Evolutionary conservation across 2,329 filamentous ascomycete species (phyloP).

Genomic region (Ophiocordyceps robertsii): DNA sequence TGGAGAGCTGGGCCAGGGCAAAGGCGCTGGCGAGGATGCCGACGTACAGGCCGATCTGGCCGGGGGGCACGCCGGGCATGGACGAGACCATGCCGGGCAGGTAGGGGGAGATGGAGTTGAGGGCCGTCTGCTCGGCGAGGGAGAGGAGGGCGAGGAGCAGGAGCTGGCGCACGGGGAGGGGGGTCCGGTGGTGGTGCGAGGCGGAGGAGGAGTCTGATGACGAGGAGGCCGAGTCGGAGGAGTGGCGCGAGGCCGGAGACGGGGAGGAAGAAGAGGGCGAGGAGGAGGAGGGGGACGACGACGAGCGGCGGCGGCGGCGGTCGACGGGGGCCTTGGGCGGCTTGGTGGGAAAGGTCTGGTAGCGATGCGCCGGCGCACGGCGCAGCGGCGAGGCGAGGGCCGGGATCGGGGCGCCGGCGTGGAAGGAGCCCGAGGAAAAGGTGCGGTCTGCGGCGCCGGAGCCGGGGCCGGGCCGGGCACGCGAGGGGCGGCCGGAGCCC

Average conservation of each 20-base stretch:
- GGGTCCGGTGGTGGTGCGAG: constrained; percentile 36
- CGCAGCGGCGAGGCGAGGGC: constrained; percentile 17
- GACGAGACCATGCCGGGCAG: constrained; percentile 81
- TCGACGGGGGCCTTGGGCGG: constrained; percentile 54
- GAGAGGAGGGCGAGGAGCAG: constrained; percentile 77
- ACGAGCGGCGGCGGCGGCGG: constrained; percentile 10
- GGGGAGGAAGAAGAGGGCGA: constrained; percentile 1
- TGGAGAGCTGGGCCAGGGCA: constrained; percentile 80
- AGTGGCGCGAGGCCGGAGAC: background rate
- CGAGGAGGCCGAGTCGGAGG: background rate
- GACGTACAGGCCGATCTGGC: constrained; percentile 72
- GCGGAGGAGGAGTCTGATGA: constrained; percentile 13
- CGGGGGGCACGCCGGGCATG: constrained; percentile 65
- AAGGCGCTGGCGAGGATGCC: constrained; percentile 84
- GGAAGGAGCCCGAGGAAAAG: constrained; percentile 32
- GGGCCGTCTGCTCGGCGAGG: constrained; percentile 84
- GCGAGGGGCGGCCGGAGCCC: too few relatives aligned
- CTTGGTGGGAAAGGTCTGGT: constrained; percentile 69
- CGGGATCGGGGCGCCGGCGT: constrained; percentile 37
- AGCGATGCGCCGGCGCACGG: constrained; percentile 40
- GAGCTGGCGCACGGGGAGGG: constrained; percentile 72
- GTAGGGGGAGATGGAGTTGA: constrained; percentile 94
- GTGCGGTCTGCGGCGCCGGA: constrained; percentile 7
- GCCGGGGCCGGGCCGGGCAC: background rate
- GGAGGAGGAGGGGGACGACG: constrained; percentile 13